Base-by-base conservation (phyloP, 257 asterid species). In the Jacaranda copaia region DNA sequence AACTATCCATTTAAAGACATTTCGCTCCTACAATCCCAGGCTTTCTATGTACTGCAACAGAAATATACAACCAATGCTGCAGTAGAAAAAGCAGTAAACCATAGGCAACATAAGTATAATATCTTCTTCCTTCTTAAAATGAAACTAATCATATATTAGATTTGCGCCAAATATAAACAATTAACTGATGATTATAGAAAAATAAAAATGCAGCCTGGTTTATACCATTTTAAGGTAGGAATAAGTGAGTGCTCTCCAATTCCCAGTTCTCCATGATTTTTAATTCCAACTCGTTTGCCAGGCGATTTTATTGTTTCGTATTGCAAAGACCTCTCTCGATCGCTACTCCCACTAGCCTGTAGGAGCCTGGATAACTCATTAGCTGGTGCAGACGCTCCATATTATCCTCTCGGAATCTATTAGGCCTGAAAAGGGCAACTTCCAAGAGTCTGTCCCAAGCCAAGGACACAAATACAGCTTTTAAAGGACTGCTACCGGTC, bases 121-220 rank as follows among this genome's bases (percentile, higher is more conserved):
- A 55, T 43, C 52, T 13, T 57, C 63, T 61, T 14, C 42, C 32
- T 68, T 62, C 25, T 13, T 70, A 42, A 19, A 1, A 38, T 57
- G 38, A 46, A 68, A 57, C 9, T 15, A 14, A 69, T 46, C 58
- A 40, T 20, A 61, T 70, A 51, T 36, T 69, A 68, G 69, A 70
- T 20, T 8, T 35, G 56, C 35, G 36, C n/a, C 51, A 9, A 62
- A 42, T 78, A 63, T 64, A 63, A 42, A 72, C 72, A 70, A 68
- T 4, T 49, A 57, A 68, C 40, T 13, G 38, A 42, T 69, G 76
- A 35, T 48, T 4, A 8, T 59, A 19, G 68, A 25, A 25, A 25
- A 25, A 0, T 25, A 25, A 25, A 25, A 25, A 25, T 25, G 32
- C 32, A 25, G 32, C 32, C 73, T 36, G 52, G n/a, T 39, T 51